A percentile compares a stretch with the other conserved stretches of the same genome.
Evolutionary conservation across 2,329 filamentous ascomycete species (phyloP).

Genomic region (Xylariomycetidae sp.): DNA sequence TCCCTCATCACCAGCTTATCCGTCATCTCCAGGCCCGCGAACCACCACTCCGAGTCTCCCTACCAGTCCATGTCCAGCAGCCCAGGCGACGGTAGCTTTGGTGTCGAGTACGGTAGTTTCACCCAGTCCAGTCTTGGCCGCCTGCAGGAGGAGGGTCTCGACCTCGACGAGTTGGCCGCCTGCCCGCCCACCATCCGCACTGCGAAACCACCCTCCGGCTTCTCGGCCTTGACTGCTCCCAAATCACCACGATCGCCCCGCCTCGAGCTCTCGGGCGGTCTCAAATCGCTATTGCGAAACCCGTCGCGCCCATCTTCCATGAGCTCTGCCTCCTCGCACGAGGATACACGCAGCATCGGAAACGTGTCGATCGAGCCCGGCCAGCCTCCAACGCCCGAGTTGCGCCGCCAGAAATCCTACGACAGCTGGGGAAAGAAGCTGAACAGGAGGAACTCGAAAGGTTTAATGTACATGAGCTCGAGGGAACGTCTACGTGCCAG

Average conservation of each 20-base stretch:
- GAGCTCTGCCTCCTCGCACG: slow-evolving; percentile 49
- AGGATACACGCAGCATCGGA: slow-evolving; percentile 57
- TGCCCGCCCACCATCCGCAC: slow-evolving; percentile 71
- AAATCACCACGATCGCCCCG: slow-evolving; percentile 46
- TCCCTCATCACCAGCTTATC: slow-evolving; percentile 64
- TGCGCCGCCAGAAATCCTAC: slow-evolving; percentile 47
- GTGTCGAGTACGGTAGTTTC: slow-evolving; percentile 68
- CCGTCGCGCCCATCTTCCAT: slow-evolving; percentile 55
- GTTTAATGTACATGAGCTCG: slow-evolving; percentile 69
- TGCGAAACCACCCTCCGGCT: slow-evolving; percentile 71
- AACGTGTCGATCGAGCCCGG: slow-evolving; percentile 58
- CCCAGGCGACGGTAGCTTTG: slow-evolving; percentile 49
- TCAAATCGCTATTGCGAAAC: slow-evolving; percentile 55
- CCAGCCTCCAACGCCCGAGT: slow-evolving; percentile 39
- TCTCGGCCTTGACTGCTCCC: slow-evolving; percentile 63
- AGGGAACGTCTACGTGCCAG: slow-evolving; percentile 59
- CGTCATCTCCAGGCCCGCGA: slow-evolving; percentile 61
- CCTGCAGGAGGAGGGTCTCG: slow-evolving; percentile 34
- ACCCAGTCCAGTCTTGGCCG: slow-evolving; percentile 45
- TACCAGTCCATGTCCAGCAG: slow-evolving; percentile 33
- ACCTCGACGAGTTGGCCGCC: slow-evolving; percentile 55
- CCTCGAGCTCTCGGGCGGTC: slow-evolving; percentile 43
- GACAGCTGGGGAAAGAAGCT: slow-evolving; percentile 59
- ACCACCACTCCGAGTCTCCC: slow-evolving; percentile 61
- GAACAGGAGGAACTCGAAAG: slow-evolving; percentile 46